Evolutionary conservation across 331 rosid genomes (phyloP).

Genomic region (Erythrophleum ivorense): DNA sequence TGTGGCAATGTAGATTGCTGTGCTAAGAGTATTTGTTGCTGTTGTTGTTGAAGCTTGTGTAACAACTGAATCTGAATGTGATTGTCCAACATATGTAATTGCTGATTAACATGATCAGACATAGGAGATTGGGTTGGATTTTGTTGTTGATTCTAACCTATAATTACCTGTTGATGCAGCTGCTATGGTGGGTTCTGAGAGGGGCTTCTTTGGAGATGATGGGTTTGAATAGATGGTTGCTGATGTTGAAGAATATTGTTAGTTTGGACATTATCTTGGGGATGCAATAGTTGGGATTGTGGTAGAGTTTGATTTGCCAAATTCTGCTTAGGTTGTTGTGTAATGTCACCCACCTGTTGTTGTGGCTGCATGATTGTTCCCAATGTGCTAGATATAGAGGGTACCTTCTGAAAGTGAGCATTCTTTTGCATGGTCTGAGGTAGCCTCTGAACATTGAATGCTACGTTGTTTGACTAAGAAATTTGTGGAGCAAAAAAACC

Average conservation of each 20-base stretch:
- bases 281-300: too few relatives aligned
- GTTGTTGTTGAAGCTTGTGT: conserved; percentile 80
- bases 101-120: conserved; percentile 73
- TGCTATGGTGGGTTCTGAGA: conserved; percentile 39
- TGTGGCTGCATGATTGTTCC: conserved; percentile 62
- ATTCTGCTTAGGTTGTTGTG: conserved; percentile 54
- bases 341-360: conserved; percentile 61
- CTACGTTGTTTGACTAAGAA: conserved; percentile 60
- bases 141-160: conserved; percentile 69
- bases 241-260: not conserved
- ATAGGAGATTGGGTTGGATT: conserved; percentile 51
- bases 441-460: conserved; percentile 59
- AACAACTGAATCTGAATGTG: conserved; percentile 70
- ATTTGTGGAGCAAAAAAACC: conserved; percentile 40
- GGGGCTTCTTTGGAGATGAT: too few relatives aligned
- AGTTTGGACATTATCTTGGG: too few relatives aligned
- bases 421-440: conserved; percentile 72
- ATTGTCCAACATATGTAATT: conserved; percentile 68
- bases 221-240: too few relatives aligned
- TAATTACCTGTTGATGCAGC: conserved; percentile 53
- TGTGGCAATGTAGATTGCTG: conserved; percentile 69
- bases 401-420: conserved; percentile 70
- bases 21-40: conserved; percentile 49
- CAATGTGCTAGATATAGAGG: conserved; percentile 49
- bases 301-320: conserved; percentile 33